phyloP scores from a whole-genome alignment of 1,284 basidiomycete genomes.

The Bondarzewia mesenterica region DNA sequence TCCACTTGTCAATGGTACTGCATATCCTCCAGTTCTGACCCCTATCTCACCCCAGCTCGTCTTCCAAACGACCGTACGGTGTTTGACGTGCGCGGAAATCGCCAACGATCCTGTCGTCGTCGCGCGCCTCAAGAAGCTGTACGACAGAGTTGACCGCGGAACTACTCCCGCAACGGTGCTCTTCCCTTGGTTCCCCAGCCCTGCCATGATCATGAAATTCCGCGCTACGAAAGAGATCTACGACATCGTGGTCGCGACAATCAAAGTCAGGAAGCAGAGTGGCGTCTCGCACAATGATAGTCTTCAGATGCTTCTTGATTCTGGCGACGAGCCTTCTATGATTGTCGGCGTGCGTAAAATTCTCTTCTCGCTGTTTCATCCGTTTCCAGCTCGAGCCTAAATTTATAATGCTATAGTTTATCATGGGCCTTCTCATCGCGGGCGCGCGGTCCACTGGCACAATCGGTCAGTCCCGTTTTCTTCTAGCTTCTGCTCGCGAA shows the following conservation, averaged over 20 bases:
- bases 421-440: conserved; percentile 69
- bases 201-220: conserved; percentile 58
- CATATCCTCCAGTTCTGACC: neutral
- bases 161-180: conserved; percentile 65
- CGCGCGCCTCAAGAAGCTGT: conserved; percentile 49
- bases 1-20: conserved; percentile 1
- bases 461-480: conserved; percentile 36
- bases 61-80: conserved; percentile 64
- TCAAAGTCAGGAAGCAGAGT: conserved; percentile 44
- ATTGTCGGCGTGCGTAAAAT: conserved; percentile 54
- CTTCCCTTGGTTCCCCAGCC: conserved; percentile 64
- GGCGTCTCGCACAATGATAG: conserved; percentile 54
- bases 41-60: conserved; percentile 37
- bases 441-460: conserved; percentile 70
- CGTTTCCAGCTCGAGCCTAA: conserved; percentile 3
- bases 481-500: conserved; percentile 2
- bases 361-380: conserved; percentile 6
- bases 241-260: conserved; percentile 49
- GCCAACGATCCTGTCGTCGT: conserved; percentile 54
- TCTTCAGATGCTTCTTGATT: conserved; percentile 63
- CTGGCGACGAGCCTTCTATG: conserved; percentile 53
- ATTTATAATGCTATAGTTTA: conserved; percentile 39
- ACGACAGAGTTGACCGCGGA: conserved; percentile 55
- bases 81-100: conserved; percentile 57
- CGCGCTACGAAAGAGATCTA: conserved; percentile 67